Base-by-base conservation (phyloP, 257 asterid species). In the Penstemon newberryi region DNA sequence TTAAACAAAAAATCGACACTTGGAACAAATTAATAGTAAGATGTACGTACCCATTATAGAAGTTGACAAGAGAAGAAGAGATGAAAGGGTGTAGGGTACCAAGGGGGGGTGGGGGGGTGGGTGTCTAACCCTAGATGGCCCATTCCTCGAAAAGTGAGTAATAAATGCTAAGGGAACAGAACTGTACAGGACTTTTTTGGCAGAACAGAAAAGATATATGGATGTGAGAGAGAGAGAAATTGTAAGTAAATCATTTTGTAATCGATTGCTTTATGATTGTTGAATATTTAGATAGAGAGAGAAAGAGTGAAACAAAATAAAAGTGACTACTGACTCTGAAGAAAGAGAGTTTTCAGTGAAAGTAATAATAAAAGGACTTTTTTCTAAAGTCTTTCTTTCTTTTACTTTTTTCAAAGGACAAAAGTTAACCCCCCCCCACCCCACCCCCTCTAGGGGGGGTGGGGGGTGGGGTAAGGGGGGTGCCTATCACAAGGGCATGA, bases 251-350 rank as follows among this genome's bases (percentile, higher is more conserved):
- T 90, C 81, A 88, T 90, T 90, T 86, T 87, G 96, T 81, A 90
- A 87, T 90, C 96, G 89, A 90, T 86, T 87, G 96, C 97, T 86
- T 90, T 86, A 86, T 86, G 86, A 86, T 86, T 86, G 93, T 74
- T 73, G 41, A 66, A 63, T 46, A 46, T 25, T 25, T 25, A 25
- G 33, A 25, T 25, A 25, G 33, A 25, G 33, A 25, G 33, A 25
- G 33, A 25, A 25, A 25, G 33, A 39, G 11, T 11, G 6, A 12
- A 40, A 67, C 33, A 25, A 25, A 25, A 25, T 25, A 25, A 25
- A 25, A 25, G 33, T 25, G 33, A 25, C 33, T 25, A 25, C 46
- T 44, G 44, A 25, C 43, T 46, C 9, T 0, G 38, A 60, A 3
- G 59, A 67, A 57, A 73, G 13, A 52, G 5, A 68, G 43, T 41